Base-by-base conservation (phyloP, 129 eudicot genomes). In the Ambrosia trifida region DNA sequence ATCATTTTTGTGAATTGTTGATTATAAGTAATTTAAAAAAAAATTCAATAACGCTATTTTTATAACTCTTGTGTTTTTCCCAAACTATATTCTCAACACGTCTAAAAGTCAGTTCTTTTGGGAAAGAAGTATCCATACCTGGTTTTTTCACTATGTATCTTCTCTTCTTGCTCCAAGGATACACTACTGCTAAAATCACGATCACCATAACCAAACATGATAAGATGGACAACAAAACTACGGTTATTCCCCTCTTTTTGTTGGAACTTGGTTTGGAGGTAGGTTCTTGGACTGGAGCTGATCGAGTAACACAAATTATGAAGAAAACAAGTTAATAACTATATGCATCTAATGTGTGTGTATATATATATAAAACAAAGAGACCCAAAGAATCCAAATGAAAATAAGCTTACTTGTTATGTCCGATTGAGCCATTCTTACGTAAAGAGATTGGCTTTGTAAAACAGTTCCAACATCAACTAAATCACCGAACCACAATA, bases 371-470 rank as follows among this genome's bases (percentile, higher is more conserved):
- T n/a, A n/a, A n/a, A n/a, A n/a, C n/a, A n/a, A n/a, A n/a, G n/a
- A n/a, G 7, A 54, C 31, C 12, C 30, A 57, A 30, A 3, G 63
- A 9, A 57, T 11, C 16, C 4, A 49, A 16, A n/a, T 24, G 11
- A 41, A 57, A 38, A 24, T 20, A 14, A 31, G 36, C 79, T 76
- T 76, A 76, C 80, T 67, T 56, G 51, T 43, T 56, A 57, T 0
- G 14, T 76, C 80, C 1, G 80, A 68, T 10, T 3, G 1, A 1
- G 68, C 80, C 69, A 76, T n/a, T 68, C 80, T 69, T 5, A 76
- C 75, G 6, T 68, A 76, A 14, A 76, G 75, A 68, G 59, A 19
- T 30, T 76, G 80, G 43, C 74, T 76, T 68, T 68, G 75, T 2
- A 54, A 53, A n/a, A 69, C 70, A 5, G 20, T 35, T 44, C 75